Base-by-base conservation (phyloP, 1,284 basidiomycete species). In the Somion occarium region DNA sequence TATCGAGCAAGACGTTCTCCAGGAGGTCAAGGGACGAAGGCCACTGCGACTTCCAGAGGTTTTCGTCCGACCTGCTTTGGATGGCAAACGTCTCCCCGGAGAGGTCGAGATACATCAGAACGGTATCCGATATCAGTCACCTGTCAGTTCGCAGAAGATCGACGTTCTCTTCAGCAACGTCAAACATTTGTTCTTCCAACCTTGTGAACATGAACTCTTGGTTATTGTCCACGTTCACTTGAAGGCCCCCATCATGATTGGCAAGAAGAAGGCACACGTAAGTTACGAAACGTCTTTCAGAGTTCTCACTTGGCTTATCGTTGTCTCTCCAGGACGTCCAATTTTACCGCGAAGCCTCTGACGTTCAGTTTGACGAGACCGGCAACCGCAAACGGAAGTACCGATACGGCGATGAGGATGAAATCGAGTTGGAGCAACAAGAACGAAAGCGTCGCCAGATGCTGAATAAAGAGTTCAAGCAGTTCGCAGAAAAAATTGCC, bases 161-260 rank as follows among this genome's bases (percentile, higher is more conserved):
- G 92, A 98, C 66, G 80, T 99, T 19, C 77, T 98, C 12, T 99
- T 98, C 75, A 89, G 84, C 73, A 99, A 99, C 69, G 89, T 99
- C 74, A 98, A 97, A 71, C 97, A 99, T 69, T 76, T 99, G 22
- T 98, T 99, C 75, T 99, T 98, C 82, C 97, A 98, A 67, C 95
- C 97, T 4, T 98, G 96, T 64, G 97, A 99, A 60, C 88, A 93
- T 61, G 97, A 99, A 69, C 74, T 99, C 43, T 80, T 98, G 53
- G 96, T 98, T 48, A 88, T 99, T 53, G 82, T 98, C 27, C 97
- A 99, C 67, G 72, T 98, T 50, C 93, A 99, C 67, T 79, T 99
- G 55, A 97, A 87, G 69, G 84, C 93, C 1, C 97, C 97, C 2
- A 99, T 99, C 69, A 95, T 99, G 81, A 90, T 99, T 59, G 96